Base-by-base conservation (phyloP, 2,329 filamentous ascomycete species). In the Juglanconis juglandina region DNA sequence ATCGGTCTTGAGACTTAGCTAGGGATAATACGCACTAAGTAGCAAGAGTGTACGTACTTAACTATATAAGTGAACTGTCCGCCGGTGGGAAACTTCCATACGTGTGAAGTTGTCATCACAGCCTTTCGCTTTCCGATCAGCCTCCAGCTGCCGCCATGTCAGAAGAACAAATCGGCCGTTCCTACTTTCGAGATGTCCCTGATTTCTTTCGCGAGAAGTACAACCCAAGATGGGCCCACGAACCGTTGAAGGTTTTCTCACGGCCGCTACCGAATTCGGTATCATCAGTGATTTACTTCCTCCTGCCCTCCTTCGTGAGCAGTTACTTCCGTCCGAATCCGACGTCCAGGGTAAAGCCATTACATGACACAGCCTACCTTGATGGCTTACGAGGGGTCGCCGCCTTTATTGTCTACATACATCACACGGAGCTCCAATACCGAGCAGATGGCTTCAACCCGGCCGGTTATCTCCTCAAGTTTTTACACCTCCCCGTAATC, bases 381-480 rank as follows among this genome's bases (percentile, higher is more conserved):
- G 70, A 72, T 57, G 70, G 71, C 48, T 65, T 72, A 35, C 64
- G 67, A 7, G 71, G 71, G 8, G 64, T 70, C 34, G 69, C 70
- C 39, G 67, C 69, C 0, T 64, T 67, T 44, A 63, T 68, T 24
- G 69, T 70, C 41, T 67, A 67, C 55, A 66, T 70, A 24, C 63
- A 66, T 58, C 67, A 67, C 61, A 11, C 30, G 49, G n/a, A 33
- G 24, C 3, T 42, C 14, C 39, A 39, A 7, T 58, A 58, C 24
- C 30, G 55, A 5, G 49, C 46, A 11, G 24, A 24, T 4, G 60
- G 67, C 13, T 11, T 3, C 14, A 34, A 53, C 8, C 7, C 17
- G 11, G 30, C 34, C 7, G 39, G 24, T 24, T 24, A 24, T 24
- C 24, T 24, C 24, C 24, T 24, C 24, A 24, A 24, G 24, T 24